These are phyloP conservation scores for Peronosclerospora sorghi DNA, from an alignment of 352 stramenopile species.

Conservation along the genomic window DNA sequence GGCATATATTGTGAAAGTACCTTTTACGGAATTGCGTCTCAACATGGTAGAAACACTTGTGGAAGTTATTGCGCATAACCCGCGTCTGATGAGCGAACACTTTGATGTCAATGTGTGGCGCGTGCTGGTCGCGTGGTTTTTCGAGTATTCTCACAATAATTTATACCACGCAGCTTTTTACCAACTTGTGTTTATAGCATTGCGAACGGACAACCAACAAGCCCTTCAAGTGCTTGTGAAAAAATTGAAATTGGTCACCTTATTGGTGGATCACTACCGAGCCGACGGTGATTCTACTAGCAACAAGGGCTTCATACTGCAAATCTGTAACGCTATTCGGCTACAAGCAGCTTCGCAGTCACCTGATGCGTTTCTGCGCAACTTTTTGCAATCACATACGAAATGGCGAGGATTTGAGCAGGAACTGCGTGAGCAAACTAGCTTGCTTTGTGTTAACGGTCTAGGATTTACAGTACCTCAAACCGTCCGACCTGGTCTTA, in stretches of 20 bases:
- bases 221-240: conserved; percentile 78
- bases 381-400: conserved; percentile 84
- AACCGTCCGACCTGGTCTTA: too few species aligned
- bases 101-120: conserved; percentile 81
- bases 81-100: conserved; percentile 44
- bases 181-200: conserved; percentile 80
- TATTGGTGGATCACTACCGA: too few species aligned
- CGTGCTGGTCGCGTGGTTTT: conserved; percentile 82
- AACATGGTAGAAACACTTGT: too few species aligned
- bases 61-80: too few species aligned
- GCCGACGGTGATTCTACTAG: too few species aligned
- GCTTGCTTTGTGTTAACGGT: conserved; percentile 39
- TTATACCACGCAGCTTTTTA: conserved; percentile 86
- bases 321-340: too few species aligned
- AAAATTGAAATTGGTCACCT: too few species aligned
- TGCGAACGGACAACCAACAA: conserved; percentile 76
- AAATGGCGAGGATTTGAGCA: too few species aligned
- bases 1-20: too few species aligned
- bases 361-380: conserved; percentile 80
- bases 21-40: too few species aligned
- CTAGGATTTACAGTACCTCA: conserved; percentile 73
- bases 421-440: conserved; percentile 43
- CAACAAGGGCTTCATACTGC: too few species aligned
- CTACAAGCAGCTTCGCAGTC: conserved; percentile 81
- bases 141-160: conserved; percentile 88